Conservation (phyloP, 2,329 filamentous ascomycete species). For the Fusarium proliferatum region DNA sequence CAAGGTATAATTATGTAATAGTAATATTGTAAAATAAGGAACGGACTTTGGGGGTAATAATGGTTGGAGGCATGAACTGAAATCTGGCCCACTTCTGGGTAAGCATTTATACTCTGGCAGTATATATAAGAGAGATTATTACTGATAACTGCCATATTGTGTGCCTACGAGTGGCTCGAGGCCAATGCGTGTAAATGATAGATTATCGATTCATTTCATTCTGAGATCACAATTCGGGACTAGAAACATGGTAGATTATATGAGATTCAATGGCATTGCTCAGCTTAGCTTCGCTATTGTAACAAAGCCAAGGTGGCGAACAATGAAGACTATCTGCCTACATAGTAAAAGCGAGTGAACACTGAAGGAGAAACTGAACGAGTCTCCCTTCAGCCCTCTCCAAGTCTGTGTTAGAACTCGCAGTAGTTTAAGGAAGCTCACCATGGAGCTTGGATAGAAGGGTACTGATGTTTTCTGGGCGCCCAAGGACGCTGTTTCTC, state of each 20-base stretch:
- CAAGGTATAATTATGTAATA: not conserved
- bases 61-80: not conserved
- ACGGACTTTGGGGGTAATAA: not conserved
- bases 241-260: not conserved
- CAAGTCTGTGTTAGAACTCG: not conserved
- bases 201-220: not conserved
- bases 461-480: not conserved
- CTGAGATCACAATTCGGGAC: not conserved
- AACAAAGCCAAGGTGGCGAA: not conserved
- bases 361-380: not conserved
- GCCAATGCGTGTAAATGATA: not conserved
- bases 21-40: not conserved
- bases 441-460: not conserved
- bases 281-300: not conserved
- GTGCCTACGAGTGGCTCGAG: accelerated
- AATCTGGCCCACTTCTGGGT: not conserved
- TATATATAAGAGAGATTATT: not conserved
- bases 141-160: accelerated
- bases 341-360: not conserved
- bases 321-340: not conserved
- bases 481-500: not conserved
- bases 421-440: not conserved
- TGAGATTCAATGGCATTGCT: not conserved
- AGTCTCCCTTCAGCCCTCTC: too few relatives aligned
- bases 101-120: not conserved